Conservation (phyloP, 2,329 filamentous ascomycete genomes). For the Fusarium sulawesiense region DNA sequence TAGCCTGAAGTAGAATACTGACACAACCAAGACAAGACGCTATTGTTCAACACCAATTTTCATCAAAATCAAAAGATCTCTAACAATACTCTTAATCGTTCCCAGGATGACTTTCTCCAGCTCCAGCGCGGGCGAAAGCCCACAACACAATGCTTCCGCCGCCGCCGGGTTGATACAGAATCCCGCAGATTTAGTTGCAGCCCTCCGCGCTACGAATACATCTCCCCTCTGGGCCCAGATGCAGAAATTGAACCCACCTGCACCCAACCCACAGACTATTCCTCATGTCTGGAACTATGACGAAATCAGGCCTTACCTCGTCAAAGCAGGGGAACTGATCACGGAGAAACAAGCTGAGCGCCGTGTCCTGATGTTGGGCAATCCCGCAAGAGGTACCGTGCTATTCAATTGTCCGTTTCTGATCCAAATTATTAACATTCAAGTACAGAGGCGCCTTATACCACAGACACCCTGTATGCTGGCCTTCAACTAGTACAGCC, state of each 20-base stretch:
- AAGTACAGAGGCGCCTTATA: slow-evolving; percentile 60
- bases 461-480: slow-evolving; percentile 68
- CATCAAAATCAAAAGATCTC: neutral
- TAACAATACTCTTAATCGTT: rapidly evolving
- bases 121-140: rapidly evolving
- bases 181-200: neutral
- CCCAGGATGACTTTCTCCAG: neutral
- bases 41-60: neutral
- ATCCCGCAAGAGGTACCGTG: slow-evolving; percentile 55
- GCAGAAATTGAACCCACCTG: slow-evolving; percentile 57
- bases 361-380: slow-evolving; percentile 55
- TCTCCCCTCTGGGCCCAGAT: slow-evolving; percentile 62
- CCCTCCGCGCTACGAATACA: slow-evolving; percentile 11
- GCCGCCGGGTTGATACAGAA: neutral
- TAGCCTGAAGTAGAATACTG: neutral
- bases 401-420: neutral
- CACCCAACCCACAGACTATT: slow-evolving; percentile 55
- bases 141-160: too few species aligned
- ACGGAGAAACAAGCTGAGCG: slow-evolving; percentile 55
- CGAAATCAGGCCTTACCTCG: slow-evolving; percentile 48
- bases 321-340: slow-evolving; percentile 50
- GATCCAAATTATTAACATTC: slow-evolving; percentile 25
- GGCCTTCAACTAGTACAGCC: slow-evolving; percentile 68
- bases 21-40: neutral
- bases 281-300: slow-evolving; percentile 55